Percentiles rank a stretch among this genome's conserved stretches.
Evolutionary conservation across 192 early-diverging fungal genomes (phyloP).

Genomic region (Umbelopsis isabellina): DNA sequence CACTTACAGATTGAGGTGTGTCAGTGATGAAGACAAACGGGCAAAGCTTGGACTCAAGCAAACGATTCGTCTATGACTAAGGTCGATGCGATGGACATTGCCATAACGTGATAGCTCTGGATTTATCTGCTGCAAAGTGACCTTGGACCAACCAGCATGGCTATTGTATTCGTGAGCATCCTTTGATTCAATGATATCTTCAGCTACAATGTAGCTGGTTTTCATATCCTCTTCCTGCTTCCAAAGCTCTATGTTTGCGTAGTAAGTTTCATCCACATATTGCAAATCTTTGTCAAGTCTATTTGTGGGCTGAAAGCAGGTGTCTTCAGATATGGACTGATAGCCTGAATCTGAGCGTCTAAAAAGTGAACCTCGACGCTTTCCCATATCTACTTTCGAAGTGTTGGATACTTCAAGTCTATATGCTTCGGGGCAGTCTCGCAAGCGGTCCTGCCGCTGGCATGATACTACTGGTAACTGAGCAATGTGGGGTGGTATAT

Average conservation of each 20-base stretch:
- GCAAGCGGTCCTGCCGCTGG: constrained; percentile 12
- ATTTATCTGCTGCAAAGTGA: constrained; percentile 15
- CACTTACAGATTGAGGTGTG: constrained; percentile 11
- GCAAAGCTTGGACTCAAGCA: constrained; percentile 58
- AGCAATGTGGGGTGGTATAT: too few species aligned
- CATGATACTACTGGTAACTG: too few species aligned
- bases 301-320: not conserved
- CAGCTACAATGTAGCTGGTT: constrained; percentile 26
- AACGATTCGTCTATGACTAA: constrained; percentile 58
- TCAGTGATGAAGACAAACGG: not conserved
- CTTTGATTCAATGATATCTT: constrained; percentile 21
- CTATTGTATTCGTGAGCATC: constrained; percentile 27
- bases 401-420: not conserved
- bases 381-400: not conserved
- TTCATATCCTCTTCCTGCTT: constrained; percentile 26
- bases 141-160: not conserved
- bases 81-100: constrained; percentile 49
- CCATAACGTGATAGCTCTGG: not conserved
- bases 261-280: constrained; percentile 42
- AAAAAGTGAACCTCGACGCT: not conserved
- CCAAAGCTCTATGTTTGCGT: constrained; percentile 10
- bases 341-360: constrained; percentile 14
- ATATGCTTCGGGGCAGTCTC: not conserved
- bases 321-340: not conserved
- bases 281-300: constrained; percentile 21